Base-by-base conservation (phyloP, 257 asterid species). In the Jacaranda mimosifolia region DNA sequence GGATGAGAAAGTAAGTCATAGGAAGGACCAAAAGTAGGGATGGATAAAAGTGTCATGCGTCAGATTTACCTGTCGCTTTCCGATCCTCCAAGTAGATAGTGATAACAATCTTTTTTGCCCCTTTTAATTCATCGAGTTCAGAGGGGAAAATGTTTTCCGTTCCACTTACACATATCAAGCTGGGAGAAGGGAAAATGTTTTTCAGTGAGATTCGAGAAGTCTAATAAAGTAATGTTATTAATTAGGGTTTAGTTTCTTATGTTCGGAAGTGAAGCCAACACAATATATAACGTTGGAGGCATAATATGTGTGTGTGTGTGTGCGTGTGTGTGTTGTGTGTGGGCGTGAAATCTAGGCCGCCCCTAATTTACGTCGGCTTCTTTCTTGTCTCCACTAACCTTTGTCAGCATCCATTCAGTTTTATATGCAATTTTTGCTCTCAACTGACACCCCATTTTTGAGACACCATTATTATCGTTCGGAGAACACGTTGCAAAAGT, bases 351-450 rank as follows among this genome's bases (percentile, higher is more conserved):
- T 85, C 63, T 81, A 87, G 90, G 91, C 83, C 18, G 80, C 86
- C 86, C 93, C 85, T 77, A 88, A 84, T 84, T 88, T 83, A 86
- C 86, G 92, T 88, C 86, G 57, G 86, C 77, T 81, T 81, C 85
- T 81, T 69, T 77, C 59, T 77, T 88, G 94, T 89, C 93, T 82
- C 96, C 97, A 90, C 91, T 90, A 83, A 86, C n/a, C 18, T 70
- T 80, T 84, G 89, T 85, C 86, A 66, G 62, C 66, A 76, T 45
- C 42, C 52, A 57, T 59, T 67, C 72, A 56, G 78, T 63, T 62
- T 60, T 74, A 51, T 43, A 67, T 73, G 84, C 83, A 79, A 71
- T 76, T 75, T 77, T 51, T 60, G 57, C 63, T 62, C 57, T 77
- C 64, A 14, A 45, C 17, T 57, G n/a, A 59, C 15, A 68, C 73